Percentiles rank a stretch among this genome's conserved stretches.
phyloP scores from a whole-genome alignment of 495 filamentous ascomycete species.

The Platismatia glauca region DNA sequence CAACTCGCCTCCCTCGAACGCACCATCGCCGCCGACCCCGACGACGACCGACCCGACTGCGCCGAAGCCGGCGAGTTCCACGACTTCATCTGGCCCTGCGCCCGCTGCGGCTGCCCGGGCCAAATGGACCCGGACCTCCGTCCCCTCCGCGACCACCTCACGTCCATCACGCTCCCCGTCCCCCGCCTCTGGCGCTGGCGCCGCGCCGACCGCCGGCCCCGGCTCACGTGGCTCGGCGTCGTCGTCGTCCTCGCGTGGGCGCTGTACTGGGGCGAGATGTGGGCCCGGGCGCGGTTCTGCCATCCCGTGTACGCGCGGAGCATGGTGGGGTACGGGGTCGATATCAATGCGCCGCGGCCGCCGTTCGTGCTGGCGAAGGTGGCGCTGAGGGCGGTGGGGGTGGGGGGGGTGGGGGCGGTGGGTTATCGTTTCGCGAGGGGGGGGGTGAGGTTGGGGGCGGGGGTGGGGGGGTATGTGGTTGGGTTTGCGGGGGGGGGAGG shows the following conservation, averaged over 20 bases:
- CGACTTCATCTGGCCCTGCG: conserved; percentile 27
- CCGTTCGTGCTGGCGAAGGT: conserved; percentile 41
- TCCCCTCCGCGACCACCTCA: conserved; percentile 5
- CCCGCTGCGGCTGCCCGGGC: conserved; percentile 25
- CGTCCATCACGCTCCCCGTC: conserved; percentile 41
- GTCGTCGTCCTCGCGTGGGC: conserved; percentile 36
- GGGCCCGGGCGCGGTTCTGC: conserved; percentile 44
- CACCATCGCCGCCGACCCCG: conserved; percentile 37
- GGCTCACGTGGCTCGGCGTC: conserved; percentile 51
- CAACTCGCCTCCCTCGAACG: conserved; percentile 59
- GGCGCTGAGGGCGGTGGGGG: conserved; percentile 30
- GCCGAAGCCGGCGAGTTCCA: conserved; percentile 24
- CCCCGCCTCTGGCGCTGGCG: conserved; percentile 49
- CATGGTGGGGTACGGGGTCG: conserved; percentile 39
- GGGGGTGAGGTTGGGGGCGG: not conserved
- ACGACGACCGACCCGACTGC: conserved; percentile 10
- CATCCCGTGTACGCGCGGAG: conserved; percentile 42
- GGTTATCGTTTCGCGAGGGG: conserved; percentile 1
- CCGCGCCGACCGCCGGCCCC: conserved; percentile 33
- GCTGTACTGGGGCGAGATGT: conserved; percentile 53
- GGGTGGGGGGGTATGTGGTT: conserved; percentile 15
- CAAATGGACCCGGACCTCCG: conserved; percentile 3
- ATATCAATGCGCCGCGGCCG: conserved; percentile 37
- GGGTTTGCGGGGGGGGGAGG: conserved; percentile 17
- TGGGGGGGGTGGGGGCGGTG: not conserved